Percentiles rank a stretch among this genome's conserved stretches.
Conservation (phyloP, 1,284 basidiomycete genomes). For the Ustilago nuda region DNA sequence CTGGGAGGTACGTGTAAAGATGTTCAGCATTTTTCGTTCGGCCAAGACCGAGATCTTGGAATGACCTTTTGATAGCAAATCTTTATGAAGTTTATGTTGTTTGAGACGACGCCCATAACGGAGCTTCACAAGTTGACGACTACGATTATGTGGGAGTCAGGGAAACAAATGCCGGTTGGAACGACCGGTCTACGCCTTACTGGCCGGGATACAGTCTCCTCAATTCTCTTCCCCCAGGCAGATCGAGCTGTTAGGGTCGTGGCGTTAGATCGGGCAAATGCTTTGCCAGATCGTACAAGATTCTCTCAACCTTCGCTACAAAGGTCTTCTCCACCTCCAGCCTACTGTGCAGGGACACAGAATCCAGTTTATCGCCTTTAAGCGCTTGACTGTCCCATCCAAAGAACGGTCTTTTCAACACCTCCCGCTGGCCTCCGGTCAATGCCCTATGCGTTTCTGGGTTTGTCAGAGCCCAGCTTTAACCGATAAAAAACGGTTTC, state of each 20-base stretch:
- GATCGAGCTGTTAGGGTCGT: background rate
- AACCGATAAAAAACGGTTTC: background rate
- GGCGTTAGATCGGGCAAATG: conserved; percentile 14
- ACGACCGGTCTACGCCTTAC: too few species aligned
- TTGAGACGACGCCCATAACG: too few species aligned
- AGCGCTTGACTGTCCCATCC: conserved; percentile 8
- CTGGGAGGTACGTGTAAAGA: too few species aligned
- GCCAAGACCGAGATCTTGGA: too few species aligned
- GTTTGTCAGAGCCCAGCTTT: conserved; percentile 15
- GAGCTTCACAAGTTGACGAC: too few species aligned
- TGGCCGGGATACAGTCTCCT: too few species aligned
- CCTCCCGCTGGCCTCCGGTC: background rate
- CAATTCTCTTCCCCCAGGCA: too few species aligned
- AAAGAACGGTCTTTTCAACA: conserved; percentile 15
- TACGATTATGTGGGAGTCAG: too few species aligned
- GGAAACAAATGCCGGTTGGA: too few species aligned
- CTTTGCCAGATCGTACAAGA: conserved; percentile 15
- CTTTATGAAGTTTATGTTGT: too few species aligned
- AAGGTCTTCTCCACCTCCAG: background rate
- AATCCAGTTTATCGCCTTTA: background rate
- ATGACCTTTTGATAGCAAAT: too few species aligned
- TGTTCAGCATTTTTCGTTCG: too few species aligned
- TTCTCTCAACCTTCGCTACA: conserved; percentile 1
- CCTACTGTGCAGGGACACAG: background rate
- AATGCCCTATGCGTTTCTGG: background rate